Conservation (phyloP, 345 rosid genomes). For the Eucalyptus regnans region DNA sequence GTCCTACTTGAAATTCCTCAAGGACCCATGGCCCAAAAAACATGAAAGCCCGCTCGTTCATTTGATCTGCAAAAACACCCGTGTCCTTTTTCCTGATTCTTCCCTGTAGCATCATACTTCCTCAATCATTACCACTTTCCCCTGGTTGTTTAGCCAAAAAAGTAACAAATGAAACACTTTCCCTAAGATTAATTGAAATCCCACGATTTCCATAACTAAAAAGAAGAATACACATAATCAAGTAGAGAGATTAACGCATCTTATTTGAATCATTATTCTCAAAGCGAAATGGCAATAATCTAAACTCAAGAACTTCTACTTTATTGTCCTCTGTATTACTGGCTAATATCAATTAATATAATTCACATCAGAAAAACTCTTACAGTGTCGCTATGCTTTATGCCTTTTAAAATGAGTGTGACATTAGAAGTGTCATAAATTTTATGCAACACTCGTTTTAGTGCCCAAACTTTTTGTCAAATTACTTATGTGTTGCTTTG, state of each 20-base stretch:
- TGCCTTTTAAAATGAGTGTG: not conserved
- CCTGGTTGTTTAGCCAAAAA: not conserved
- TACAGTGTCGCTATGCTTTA: not conserved
- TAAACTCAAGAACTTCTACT: too few relatives aligned
- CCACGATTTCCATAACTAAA: too few relatives aligned
- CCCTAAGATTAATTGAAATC: not conserved
- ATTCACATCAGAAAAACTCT: too few relatives aligned
- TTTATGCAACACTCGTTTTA: not conserved
- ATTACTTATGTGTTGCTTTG: not conserved
- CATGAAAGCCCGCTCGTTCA: not conserved
- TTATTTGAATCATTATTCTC: too few relatives aligned
- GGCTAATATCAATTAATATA: too few relatives aligned
- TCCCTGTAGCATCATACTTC: not conserved
- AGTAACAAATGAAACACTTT: not conserved
- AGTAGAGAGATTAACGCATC: too few relatives aligned
- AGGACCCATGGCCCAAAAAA: not conserved
- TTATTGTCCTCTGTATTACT: too few relatives aligned
- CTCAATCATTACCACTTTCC: not conserved
- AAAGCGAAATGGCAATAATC: too few relatives aligned
- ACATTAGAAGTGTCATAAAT: not conserved
- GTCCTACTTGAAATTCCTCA: not conserved
- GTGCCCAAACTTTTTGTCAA: not conserved
- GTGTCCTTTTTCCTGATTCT: not conserved
- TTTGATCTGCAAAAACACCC: not conserved
- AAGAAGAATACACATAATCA: too few relatives aligned